Base-by-base conservation (phyloP, 2,329 filamentous ascomycete genomes). In the Hymenotorrendiella dingleyae region DNA sequence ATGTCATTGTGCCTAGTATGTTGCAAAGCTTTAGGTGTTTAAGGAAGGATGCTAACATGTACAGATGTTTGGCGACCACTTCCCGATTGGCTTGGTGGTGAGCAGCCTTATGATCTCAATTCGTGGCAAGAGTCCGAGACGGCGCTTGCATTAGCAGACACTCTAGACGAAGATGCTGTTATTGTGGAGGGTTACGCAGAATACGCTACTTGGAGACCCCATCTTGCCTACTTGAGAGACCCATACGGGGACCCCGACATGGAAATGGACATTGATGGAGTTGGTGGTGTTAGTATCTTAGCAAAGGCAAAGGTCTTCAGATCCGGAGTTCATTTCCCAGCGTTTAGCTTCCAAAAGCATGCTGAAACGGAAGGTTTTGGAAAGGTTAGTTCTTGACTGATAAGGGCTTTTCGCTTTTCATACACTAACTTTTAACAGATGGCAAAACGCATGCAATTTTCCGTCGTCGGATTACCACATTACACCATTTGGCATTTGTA, bases 401-500 rank as follows among this genome's bases (percentile, higher is more conserved):
- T 34, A 14, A 7, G 21, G 26, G 23, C 16, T 34, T 35, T n/a
- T 21, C 16, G 9, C 19, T 29, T 21, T 26, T 42, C 1, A 16
- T 19, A 36, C 23, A 17, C 40, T 59, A 41, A 53, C 36, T 16
- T 39, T 23, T 32, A 19, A 17, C 49, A 95, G 90, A 98, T 98
- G 93, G 87, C 93, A 12, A 93, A 88, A 65, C 83, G 87, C 47
- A 97, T 98, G 93, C 76, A 85, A 46, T 97, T 87, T 61, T 95
- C 90, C 0, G 93, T 98, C 14, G 85, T 98, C 45, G 93, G 93
- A 23, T 74, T 98, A 35, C 93, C 93, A 6, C 93, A 98, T 63
- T 98, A 98, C 65, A 95, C 89, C 1, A 96, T 98, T 53, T 98
- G 93, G 93, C 93, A 98, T 81, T 73, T 98, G 59, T 98, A 98